These are phyloP conservation scores for Podila horticola DNA, from an alignment of 192 early-diverging fungal genomes.

Conservation along the genomic window DNA sequence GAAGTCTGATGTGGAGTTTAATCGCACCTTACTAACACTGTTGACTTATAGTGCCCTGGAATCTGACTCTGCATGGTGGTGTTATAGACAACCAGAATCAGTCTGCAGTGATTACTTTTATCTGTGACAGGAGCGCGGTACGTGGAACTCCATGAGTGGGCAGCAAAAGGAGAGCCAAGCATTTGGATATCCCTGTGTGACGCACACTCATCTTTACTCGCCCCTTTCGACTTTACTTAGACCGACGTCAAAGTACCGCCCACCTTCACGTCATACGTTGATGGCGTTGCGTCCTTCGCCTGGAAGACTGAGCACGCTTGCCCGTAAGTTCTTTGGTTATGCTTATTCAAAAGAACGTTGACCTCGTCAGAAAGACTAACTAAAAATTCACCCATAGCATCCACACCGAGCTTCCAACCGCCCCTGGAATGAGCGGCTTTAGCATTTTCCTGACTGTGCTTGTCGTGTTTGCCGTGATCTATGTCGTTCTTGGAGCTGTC, in stretches of 20 bases:
- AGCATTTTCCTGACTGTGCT: conserved; percentile 31
- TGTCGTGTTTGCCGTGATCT: conserved; percentile 18
- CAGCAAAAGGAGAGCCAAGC: not conserved
- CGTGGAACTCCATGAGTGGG: not conserved
- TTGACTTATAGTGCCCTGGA: conserved; percentile 36
- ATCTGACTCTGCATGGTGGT: conserved; percentile 43
- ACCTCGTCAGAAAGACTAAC: not conserved
- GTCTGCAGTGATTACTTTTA: conserved; percentile 43
- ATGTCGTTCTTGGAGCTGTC: conserved; percentile 23
- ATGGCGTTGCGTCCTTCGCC: conserved; percentile 19
- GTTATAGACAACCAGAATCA: conserved; percentile 20
- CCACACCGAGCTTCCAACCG: not conserved
- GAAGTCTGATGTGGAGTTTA: not conserved
- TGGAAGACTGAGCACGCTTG: conserved; percentile 40
- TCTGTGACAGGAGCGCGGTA: conserved; percentile 38
- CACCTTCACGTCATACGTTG: conserved; percentile 17
- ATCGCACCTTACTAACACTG: not conserved
- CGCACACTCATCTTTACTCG: too few species aligned
- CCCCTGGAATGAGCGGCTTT: conserved; percentile 38
- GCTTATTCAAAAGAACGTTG: not conserved
- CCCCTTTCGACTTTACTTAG: conserved; percentile 8
- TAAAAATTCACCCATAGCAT: not conserved
- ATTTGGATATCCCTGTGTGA: not conserved
- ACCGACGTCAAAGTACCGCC: conserved; percentile 23
- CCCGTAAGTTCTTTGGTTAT: conserved; percentile 20